Base-by-base conservation (phyloP, 192 early-diverging fungal genomes). In the Coemansia sp. region DNA sequence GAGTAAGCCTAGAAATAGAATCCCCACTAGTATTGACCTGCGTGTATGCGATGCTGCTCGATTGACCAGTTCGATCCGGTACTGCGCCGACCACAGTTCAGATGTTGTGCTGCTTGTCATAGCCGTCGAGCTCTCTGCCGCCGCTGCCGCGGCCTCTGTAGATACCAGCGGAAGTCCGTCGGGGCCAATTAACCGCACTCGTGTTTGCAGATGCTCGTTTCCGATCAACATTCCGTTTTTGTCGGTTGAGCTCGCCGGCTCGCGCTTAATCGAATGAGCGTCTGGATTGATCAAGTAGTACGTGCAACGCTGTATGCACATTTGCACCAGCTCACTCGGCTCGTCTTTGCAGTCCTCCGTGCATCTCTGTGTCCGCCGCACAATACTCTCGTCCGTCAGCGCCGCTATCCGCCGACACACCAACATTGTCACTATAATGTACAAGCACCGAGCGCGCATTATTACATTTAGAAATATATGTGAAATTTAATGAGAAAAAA, bases 251-350 rank as follows among this genome's bases (percentile, higher is more conserved):
- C 38, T 53, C 12, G 1, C 31, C 6, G 31, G 34, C 22, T 41
- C 50, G 10, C 20, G 22, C 17, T 50, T 43, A 10, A 41, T 35
- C 2, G 58, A 53, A 2, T 57, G 34, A 4, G 41, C 53, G n/a
- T 66, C 50, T 0, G 66, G 73, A 28, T 76, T 55, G 3, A 62
- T 58, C 67, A 76, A 25, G 55, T 60, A 76, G 35, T 61, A 64
- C 5, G 67, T 50, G 48, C 73, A 76, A 29, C 59, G 46, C 40
- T 70, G 73, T 44, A 76, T 70, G 20, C 73, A 76, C 67, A 76
- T 70, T 20, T 64, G 58, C 0, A 69, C 32, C 25, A 70, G 62
- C 44, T 68, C 65, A 3, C 64, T 54, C 3, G 62, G 67, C 58
- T 69, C 39, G 10, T 58, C 47, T 15, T 66, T 60, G 47, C 73